Base-by-base conservation (phyloP, 768 basidiomycete species). In the Phallus indusiatus region DNA sequence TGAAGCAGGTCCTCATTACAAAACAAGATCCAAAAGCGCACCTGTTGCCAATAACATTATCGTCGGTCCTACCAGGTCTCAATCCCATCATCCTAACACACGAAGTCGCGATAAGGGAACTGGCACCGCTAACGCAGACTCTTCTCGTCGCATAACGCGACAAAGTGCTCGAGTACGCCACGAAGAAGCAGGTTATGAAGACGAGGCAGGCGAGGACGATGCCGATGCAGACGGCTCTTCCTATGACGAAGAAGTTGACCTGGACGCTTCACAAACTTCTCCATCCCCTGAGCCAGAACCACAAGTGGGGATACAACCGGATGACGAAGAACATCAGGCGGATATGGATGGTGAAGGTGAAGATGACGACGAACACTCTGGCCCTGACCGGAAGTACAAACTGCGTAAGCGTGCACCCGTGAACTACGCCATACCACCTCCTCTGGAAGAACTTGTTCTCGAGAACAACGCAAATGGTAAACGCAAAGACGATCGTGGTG, bases 361-460 rank as follows among this genome's bases (percentile, higher is more conserved):
- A 8, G 70, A 28, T 28, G 28, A 28, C 28, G 28, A 66, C 12
- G 72, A 70, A 22, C 74, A 76, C 7, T 80, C 81, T 47, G 76
- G 67, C 21, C 81, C 82, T 57, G 81, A 80, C 9, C 78, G 75
- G 49, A 81, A 82, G 16, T 92, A 92, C 64, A 67, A 81, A 0
- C 74, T 92, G 37, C 75, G 90, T 18, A 81, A 83, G 65, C 75
- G 89, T 54, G 67, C 66, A 49, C 78, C 79, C 61, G 82, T 92
- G 64, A 90, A 91, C 67, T 92, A 92, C 59, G 84, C 85, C 12
- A 86, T 90, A 20, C 88, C 86, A 1, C 89, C 90, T 0, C 86
- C 89, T 0, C 73, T 92, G 16, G 90, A 92, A 53, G 88, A 90
- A 36, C 72, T 87, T 24, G 47, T 64, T 8, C 60, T 54, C 6